Base-by-base conservation (phyloP, 176 grass and related monocot species). In the Chrysopogon serrulatus region DNA sequence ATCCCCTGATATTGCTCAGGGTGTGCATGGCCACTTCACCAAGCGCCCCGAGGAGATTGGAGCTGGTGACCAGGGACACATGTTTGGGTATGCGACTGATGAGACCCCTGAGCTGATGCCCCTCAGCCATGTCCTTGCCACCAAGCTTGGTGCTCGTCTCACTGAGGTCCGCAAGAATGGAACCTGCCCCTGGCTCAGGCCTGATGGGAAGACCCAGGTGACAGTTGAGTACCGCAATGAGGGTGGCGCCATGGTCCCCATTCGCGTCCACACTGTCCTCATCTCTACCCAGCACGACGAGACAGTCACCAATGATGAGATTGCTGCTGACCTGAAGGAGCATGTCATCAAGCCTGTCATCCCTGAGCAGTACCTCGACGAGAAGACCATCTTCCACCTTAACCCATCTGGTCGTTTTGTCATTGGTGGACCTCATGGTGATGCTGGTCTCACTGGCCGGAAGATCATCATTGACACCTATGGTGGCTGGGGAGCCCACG, bases 381-480 rank as follows among this genome's bases (percentile, higher is more conserved):
- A 89, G 87, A 89, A 89, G 87, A 89, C 87, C 48, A 89, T 89
- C 82, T 89, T 85, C 77, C 88, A 90, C 40, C 78, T 90, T 32
- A 90, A 90, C 79, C 88, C 88, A 35, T 90, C 88, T 78, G 88
- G 88, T 9, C 88, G 88, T 65, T 90, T 90, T 16, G 88, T 90
- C 63, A 86, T 90, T 15, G 88, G 88, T 37, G 88, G 88, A 54
- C 88, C 88, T 86, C 88, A 90, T 57, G 88, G 88, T 73, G 88
- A 90, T 78, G 88, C 88, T 71, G 88, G 88, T 68, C 88, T 90
- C 42, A 90, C 88, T 75, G 88, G 88, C 27, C 51, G 88, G 71
- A 90, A 90, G 83, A 90, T 90, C 44, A 90, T 90, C 71, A 90
- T 90, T n/a, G 88, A 90, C 64, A 90, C 88, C 11, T 90, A 90